Base-by-base conservation (phyloP, 2,329 filamentous ascomycete species). In the Apiospora sp. region DNA sequence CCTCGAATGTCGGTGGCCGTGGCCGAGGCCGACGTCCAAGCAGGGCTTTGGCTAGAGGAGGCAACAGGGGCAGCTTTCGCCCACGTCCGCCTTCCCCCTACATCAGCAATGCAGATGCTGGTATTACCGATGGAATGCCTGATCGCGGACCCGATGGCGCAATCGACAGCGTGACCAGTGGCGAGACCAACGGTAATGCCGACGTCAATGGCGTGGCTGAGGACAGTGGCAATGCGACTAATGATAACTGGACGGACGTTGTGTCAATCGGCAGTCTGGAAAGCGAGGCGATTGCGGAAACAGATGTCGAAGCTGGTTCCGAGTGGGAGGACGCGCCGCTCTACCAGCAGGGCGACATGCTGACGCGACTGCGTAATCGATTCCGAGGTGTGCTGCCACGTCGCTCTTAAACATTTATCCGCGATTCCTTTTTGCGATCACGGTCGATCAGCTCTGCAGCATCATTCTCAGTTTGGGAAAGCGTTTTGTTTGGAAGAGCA, bases 281-380 rank as follows among this genome's bases (percentile, higher is more conserved):
- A 13, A 73, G 69, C 34, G 69, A 73, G 46, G 72, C 48, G 19
- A 14, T 73, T 16, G 44, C 5, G 19, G 48, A 37, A 19, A n/a
- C 27, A 3, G 48, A 49, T 37, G 67, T n/a, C 2, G 61, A 41
- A 4, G 61, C 54, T 1, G 72, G 71, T 19, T 24, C 27, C n/a
- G 46, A 70, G 12, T 70, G 68, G 72, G 69, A 37, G 16, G 68
- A 68, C 24, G 22, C 68, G 16, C 69, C 72, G 19, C 58, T 67
- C 30, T 24, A 34, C 67, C 7, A n/a, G 7, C 67, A 69, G 44
- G 14, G n/a, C 19, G 19, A 37, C 5, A 34, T 64, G 34, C 58
- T 12, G 22, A 4, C 37, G 8, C 19, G 30, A 41, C 58, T n/a
- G 4, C 58, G 22, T 10, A 4, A 41, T 5, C 54, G 54, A 22